phyloP scores from a whole-genome alignment of 371 early-diverging fungal genomes.

The Smittium mucronatum region DNA sequence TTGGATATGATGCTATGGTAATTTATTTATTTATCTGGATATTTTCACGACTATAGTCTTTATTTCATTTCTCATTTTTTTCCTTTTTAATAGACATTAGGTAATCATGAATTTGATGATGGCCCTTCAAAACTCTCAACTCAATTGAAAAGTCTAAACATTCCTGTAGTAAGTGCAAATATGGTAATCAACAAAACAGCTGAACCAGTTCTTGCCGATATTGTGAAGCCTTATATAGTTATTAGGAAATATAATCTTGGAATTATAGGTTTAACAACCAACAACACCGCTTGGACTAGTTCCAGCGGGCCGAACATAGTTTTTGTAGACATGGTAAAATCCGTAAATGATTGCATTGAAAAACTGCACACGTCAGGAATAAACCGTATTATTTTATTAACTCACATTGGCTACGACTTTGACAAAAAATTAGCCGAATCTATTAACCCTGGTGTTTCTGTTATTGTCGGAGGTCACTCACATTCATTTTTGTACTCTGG shows the following conservation, averaged over 20 bases:
- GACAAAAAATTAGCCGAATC: conserved; percentile 46
- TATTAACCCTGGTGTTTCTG: conserved; percentile 34
- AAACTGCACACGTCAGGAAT: conserved; percentile 43
- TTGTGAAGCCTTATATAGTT: conserved; percentile 50
- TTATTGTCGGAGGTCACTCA: conserved; percentile 62
- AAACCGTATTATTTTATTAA: conserved; percentile 46
- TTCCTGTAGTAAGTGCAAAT: conserved; percentile 55
- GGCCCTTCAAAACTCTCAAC: conserved; percentile 40
- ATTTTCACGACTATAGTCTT: neutral
- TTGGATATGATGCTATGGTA: conserved; percentile 40
- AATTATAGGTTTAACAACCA: conserved; percentile 52
- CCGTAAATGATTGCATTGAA: conserved; percentile 45
- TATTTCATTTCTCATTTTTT: neutral
- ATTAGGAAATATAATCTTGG: conserved; percentile 44
- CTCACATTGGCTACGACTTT: conserved; percentile 52
- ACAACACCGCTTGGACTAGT: conserved; percentile 43
- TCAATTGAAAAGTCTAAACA: conserved; percentile 38
- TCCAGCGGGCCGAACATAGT: conserved; percentile 31
- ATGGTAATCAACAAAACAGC: conserved; percentile 31
- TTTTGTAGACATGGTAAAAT: conserved; percentile 37
- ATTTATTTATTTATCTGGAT: neutral
- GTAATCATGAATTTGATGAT: conserved; percentile 61
- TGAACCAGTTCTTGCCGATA: conserved; percentile 30
- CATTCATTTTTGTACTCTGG: conserved; percentile 42
- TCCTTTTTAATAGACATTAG: conserved; percentile 30